A percentile compares a stretch with the other conserved stretches of the same genome.
Evolutionary conservation across 768 basidiomycete species (phyloP).

Genomic region (Hortiboletus flavorubellus): DNA sequence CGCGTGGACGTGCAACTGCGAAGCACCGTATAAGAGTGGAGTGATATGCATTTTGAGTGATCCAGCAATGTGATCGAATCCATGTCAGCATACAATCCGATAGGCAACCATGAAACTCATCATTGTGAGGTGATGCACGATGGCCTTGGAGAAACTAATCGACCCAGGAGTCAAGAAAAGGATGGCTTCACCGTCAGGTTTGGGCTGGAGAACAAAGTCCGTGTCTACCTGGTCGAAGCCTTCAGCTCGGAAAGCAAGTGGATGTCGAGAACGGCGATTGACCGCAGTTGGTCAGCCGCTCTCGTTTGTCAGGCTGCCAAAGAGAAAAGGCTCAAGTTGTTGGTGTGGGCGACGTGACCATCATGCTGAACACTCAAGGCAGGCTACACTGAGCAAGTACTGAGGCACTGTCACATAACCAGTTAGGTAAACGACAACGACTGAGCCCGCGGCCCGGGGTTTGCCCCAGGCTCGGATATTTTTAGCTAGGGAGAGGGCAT

Average conservation of each 20-base stretch:
- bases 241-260: slow-evolving; percentile 24
- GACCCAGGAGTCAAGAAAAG: slow-evolving; percentile 42
- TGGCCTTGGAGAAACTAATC: slow-evolving; percentile 44
- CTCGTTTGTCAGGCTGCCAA: slow-evolving; percentile 30
- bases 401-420: too few species aligned
- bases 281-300: slow-evolving; percentile 24
- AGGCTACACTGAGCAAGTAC: too few species aligned
- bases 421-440: slow-evolving; percentile 30
- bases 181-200: slow-evolving; percentile 30
- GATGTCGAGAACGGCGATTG: slow-evolving; percentile 23
- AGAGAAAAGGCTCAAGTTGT: slow-evolving; percentile 26
- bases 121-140: slow-evolving; percentile 34
- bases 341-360: slow-evolving; percentile 28
- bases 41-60: slow-evolving; percentile 42
- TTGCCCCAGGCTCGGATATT: slow-evolving; percentile 23
- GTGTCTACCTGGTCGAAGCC: slow-evolving; percentile 6
- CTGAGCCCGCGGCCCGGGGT: slow-evolving; percentile 23
- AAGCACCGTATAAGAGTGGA: slow-evolving; percentile 32
- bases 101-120: slow-evolving; percentile 13
- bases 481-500: slow-evolving; percentile 17
- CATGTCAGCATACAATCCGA: background rate
- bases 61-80: slow-evolving; percentile 44
- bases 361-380: slow-evolving; percentile 33
- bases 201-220: slow-evolving; percentile 20
- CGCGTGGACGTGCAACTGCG: slow-evolving; percentile 22